A percentile compares a stretch with the other conserved stretches of the same genome.
These are phyloP conservation scores for Botryotinia globosa DNA, from an alignment of 2,329 filamentous ascomycete species.

Conservation along the genomic window DNA sequence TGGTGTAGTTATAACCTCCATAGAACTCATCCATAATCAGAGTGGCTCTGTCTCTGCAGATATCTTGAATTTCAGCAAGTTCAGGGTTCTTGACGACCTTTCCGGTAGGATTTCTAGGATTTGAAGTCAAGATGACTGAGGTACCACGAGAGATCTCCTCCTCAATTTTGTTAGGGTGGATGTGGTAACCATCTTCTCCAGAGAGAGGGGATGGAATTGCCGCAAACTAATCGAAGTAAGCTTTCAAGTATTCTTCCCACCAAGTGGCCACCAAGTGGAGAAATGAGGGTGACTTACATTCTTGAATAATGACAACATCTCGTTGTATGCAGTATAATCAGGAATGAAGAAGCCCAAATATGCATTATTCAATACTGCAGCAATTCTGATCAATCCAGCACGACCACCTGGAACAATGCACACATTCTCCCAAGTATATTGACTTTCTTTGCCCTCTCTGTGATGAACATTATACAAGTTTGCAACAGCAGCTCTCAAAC, in stretches of 20 bases:
- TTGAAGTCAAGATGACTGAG: slow-evolving; percentile 88
- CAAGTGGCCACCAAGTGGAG: not conserved
- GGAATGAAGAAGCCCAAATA: slow-evolving; percentile 93
- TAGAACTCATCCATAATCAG: slow-evolving; percentile 98
- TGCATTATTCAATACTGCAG: slow-evolving; percentile 87
- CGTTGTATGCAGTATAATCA: slow-evolving; percentile 95
- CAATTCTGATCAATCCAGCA: slow-evolving; percentile 90
- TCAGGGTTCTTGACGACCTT: slow-evolving; percentile 82
- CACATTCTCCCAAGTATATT: slow-evolving; percentile 98
- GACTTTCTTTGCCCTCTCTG: slow-evolving; percentile 77
- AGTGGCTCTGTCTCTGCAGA: slow-evolving; percentile 85
- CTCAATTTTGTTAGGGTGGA: slow-evolving; percentile 88
- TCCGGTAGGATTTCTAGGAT: slow-evolving; percentile 92
- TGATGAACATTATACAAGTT: slow-evolving; percentile 92
- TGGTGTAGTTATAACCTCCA: slow-evolving; percentile 92
- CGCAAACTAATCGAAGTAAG: slow-evolving; percentile 58
- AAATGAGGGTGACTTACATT: slow-evolving; percentile 56
- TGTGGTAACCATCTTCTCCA: slow-evolving; percentile 85
- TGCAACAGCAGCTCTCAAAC: slow-evolving; percentile 83
- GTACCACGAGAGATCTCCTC: slow-evolving; percentile 86
- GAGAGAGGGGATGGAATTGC: slow-evolving; percentile 82
- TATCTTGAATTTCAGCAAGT: slow-evolving; percentile 85
- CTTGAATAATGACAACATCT: slow-evolving; percentile 93
- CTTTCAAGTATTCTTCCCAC: not conserved
- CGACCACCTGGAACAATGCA: slow-evolving; percentile 92